Conservation (phyloP, 108 stramenopile genomes). For the Cyclostephanos tholiformis region DNA sequence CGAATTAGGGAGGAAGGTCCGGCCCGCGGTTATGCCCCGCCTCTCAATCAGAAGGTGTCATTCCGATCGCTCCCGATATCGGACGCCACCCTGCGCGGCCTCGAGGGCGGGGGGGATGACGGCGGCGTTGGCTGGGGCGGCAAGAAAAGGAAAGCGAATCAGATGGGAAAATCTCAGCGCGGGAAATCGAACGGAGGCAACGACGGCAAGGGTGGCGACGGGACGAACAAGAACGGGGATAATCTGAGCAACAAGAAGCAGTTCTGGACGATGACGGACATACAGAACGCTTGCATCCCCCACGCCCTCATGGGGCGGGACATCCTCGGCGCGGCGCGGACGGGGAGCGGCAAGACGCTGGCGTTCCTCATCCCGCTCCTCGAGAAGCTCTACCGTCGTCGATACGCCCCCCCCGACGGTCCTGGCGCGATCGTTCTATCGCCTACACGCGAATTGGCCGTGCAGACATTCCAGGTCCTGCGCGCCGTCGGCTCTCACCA, state of each 20-base stretch:
- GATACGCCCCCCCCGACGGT: conserved; percentile 86
- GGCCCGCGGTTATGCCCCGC: conserved; percentile 65
- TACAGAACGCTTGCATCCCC: conserved; percentile 92
- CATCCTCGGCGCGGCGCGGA: conserved; percentile 93
- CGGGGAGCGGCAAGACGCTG: conserved; percentile 93
- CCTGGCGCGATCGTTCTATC: conserved; percentile 93
- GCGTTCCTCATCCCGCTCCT: conserved; percentile 90
- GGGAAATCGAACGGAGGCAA: conserved; percentile 24
- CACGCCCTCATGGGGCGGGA: conserved; percentile 93
- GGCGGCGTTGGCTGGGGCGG: conserved; percentile 4
- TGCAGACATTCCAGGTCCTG: conserved; percentile 97
- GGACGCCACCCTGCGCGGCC: conserved; percentile 65
- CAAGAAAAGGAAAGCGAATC: too few species aligned
- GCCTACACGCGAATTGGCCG: conserved; percentile 99
- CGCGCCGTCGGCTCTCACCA: conserved; percentile 87
- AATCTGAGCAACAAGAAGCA: conserved; percentile 49
- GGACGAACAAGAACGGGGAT: conserved; percentile 33
- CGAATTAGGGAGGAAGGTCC: conserved; percentile 75
- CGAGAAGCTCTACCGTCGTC: conserved; percentile 79
- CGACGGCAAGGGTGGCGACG: conserved; percentile 11
- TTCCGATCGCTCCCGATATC: conserved; percentile 82
- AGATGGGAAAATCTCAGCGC: not conserved
- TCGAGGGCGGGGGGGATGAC: conserved; percentile 55
- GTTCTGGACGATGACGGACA: conserved; percentile 90
- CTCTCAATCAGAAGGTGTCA: conserved; percentile 68